Evolutionary conservation across 352 stramenopile species (phyloP).

Genomic region (Phytophthora sp.): DNA sequence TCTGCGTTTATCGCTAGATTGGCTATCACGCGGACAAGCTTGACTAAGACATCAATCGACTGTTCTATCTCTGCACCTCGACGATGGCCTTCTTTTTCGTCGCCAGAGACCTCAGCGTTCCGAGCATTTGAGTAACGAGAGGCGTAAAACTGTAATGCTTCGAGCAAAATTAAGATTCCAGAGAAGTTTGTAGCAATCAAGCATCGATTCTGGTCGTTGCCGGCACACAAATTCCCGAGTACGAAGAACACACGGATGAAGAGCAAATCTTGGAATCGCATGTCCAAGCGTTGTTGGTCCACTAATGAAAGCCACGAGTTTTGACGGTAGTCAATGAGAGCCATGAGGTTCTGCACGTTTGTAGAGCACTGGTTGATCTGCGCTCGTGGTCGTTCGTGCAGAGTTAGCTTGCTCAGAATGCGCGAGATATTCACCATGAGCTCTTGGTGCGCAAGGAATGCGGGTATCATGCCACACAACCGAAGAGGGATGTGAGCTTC

Average conservation of each 20-base stretch:
- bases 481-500: constrained; percentile 52
- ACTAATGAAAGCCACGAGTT: constrained; percentile 49
- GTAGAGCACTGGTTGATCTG: constrained; percentile 64
- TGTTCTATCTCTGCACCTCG: constrained; percentile 22
- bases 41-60: constrained; percentile 76
- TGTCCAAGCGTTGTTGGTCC: constrained; percentile 43
- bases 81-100: constrained; percentile 19
- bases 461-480: constrained; percentile 52
- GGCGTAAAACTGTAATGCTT: constrained; percentile 53
- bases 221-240: constrained; percentile 87
- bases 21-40: constrained; percentile 79
- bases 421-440: constrained; percentile 82
- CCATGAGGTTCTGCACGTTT: constrained; percentile 54
- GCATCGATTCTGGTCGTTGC: constrained; percentile 78
- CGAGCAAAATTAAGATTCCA: constrained; percentile 47
- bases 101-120: not conserved
- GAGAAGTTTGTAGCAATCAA: constrained; percentile 44
- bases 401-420: constrained; percentile 82
- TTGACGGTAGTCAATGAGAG: constrained; percentile 47
- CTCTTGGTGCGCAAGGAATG: constrained; percentile 64
- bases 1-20: constrained; percentile 86
- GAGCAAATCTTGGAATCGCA: constrained; percentile 56
- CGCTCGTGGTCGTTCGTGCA: constrained; percentile 72
- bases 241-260: constrained; percentile 84
- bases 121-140: constrained; percentile 37